Evolutionary conservation across 208 protist species (phyloP), one percentile per base, ranked within the genome.

Genomic region (Acanthamoeba castellanii): DNA sequence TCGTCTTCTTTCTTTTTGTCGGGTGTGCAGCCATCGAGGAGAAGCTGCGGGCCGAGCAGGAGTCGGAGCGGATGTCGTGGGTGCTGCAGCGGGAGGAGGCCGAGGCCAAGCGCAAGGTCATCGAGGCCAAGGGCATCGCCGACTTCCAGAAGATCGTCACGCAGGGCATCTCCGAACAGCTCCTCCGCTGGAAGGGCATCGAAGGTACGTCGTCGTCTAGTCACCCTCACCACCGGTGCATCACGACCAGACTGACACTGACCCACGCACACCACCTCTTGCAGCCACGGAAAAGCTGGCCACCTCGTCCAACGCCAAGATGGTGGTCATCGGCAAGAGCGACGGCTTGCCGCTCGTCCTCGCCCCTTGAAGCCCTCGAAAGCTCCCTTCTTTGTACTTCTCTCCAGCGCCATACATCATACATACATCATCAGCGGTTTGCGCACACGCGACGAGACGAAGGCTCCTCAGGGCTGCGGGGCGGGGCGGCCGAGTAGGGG

Each of bases 101-200:
- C 22, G 74, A 94, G 27, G 90, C 74, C 90, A 74, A 81, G 52
- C 45, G 90, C 18, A 94, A 94, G 74, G 66, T 66, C 4, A 95
- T 95, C 70, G 94, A 95, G 52, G 94, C 94, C 55, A 59, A 45
- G 47, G 94, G 94, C 47, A 95, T 95, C 27, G 78, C 94, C 47
- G 94, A 95, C 11, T 95, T 95, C 88, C 94, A 95, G 76, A 95
- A 76, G 55, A 95, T 95, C 42, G 94, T 95, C 30, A 64, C 78
- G 30, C 27, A 95, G 50, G 94, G 94, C 88, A 93, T 95, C 74
- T 95, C 94, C 13, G 78, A 87, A n/a, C 50, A 70, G 72, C 84
- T 95, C 13, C 59, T 95, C 0, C 42, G 82, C 22, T 95, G 94
- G 94, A 95, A 95, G 59, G 94, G 94, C 32, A 95, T 95, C 16